Evolutionary conservation across 768 basidiomycete genomes (phyloP).

Genomic region (Dentipellis fragilis): DNA sequence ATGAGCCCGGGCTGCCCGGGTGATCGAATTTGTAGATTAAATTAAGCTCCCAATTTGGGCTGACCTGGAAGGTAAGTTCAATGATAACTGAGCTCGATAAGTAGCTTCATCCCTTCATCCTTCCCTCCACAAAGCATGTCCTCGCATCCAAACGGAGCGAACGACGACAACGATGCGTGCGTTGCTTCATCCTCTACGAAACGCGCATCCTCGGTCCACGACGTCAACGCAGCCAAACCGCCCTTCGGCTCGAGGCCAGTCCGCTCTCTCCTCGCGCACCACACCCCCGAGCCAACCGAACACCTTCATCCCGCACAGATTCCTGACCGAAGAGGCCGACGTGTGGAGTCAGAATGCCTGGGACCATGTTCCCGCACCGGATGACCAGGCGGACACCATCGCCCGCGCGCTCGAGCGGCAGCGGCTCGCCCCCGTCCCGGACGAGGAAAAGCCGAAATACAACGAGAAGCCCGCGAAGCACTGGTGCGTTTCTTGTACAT

Average conservation of each 20-base stretch:
- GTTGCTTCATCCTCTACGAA: slow-evolving; percentile 12
- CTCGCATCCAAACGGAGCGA: too few species aligned
- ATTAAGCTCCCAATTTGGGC: too few species aligned
- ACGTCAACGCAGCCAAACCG: slow-evolving; percentile 42
- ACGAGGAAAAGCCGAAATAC: slow-evolving; percentile 59
- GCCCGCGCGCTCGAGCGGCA: slow-evolving; percentile 62
- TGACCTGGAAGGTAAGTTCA: too few species aligned
- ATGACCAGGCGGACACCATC: slow-evolving; percentile 72
- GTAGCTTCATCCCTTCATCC: too few species aligned
- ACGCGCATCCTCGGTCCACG: slow-evolving; percentile 55
- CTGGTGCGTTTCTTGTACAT: slow-evolving; percentile 36
- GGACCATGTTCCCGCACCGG: slow-evolving; percentile 82
- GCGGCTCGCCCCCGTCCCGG: slow-evolving; percentile 59
- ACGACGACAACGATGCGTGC: too few species aligned
- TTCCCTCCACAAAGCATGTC: too few species aligned
- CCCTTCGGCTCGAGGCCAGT: slow-evolving; percentile 63
- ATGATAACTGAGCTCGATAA: too few species aligned
- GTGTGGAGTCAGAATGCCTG: slow-evolving; percentile 86
- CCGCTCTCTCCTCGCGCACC: slow-evolving; percentile 6
- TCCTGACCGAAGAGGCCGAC: slow-evolving; percentile 57
- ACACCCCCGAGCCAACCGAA: background rate
- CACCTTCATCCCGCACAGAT: slow-evolving; percentile 29
- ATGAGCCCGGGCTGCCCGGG: too few species aligned
- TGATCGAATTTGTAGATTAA: too few species aligned
- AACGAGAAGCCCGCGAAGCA: slow-evolving; percentile 64